Conservation (phyloP, 257 asterid genomes). For the Solanum ossicruentum region DNA sequence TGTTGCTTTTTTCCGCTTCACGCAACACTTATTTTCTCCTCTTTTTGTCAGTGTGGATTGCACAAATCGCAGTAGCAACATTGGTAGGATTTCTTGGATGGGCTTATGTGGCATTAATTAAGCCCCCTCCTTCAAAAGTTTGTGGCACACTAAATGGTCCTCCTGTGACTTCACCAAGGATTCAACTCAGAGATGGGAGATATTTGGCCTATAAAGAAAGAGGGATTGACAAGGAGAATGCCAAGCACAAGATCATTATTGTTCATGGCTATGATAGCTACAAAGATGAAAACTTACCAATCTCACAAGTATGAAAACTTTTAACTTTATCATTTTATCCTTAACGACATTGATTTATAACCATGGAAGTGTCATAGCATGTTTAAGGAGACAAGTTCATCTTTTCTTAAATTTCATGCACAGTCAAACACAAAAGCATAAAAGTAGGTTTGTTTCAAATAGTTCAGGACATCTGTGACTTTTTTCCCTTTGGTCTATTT, state of each 20-base stretch:
- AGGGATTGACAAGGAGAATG: slow-evolving; percentile 51
- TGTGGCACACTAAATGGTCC: slow-evolving; percentile 76
- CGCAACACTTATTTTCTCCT: not conserved
- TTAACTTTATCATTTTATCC: not conserved
- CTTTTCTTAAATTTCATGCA: too few relatives aligned
- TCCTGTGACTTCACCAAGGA: slow-evolving; percentile 49
- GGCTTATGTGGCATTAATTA: slow-evolving; percentile 37
- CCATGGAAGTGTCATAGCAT: not conserved
- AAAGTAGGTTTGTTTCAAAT: too few relatives aligned
- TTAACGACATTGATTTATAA: not conserved
- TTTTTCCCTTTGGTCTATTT: too few relatives aligned
- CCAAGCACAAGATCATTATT: slow-evolving; percentile 40
- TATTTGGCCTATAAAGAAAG: slow-evolving; percentile 63
- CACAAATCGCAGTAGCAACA: slow-evolving; percentile 28
- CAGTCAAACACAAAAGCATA: too few relatives aligned
- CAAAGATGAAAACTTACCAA: slow-evolving; percentile 36
- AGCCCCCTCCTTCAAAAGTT: slow-evolving; percentile 43
- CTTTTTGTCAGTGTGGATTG: slow-evolving; percentile 31
- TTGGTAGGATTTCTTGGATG: slow-evolving; percentile 29
- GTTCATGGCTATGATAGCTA: slow-evolving; percentile 57
- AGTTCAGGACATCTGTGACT: too few relatives aligned
- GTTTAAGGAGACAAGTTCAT: not conserved
- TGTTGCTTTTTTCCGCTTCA: not conserved
- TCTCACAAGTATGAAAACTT: slow-evolving; percentile 37
- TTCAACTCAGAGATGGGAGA: slow-evolving; percentile 58